Evolutionary conservation across 148 eudicot species (phyloP), one percentile per base, ranked within the genome.

Genomic region (Selenicereus undatus): DNA sequence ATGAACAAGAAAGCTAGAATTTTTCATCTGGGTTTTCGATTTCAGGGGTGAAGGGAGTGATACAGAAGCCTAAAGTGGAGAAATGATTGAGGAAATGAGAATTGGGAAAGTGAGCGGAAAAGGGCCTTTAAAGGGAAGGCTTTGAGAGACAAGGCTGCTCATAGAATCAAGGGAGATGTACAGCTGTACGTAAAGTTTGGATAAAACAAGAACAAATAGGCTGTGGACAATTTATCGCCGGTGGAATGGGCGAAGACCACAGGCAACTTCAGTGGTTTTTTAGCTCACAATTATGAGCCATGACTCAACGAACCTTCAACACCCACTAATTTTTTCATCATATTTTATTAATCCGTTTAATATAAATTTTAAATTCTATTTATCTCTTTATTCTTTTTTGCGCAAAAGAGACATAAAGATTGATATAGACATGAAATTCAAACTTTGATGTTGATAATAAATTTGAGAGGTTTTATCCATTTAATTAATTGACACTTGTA

Each of bases 81-180:
- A 56, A 56, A 56, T 73, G 81, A 76, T 80, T 81, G 77, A 74
- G 76, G 29, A 48, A 60, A 30, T 65, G 77, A 51, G 27, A 66
- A n/a, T 8, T 42, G 68, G 58, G 76, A 69, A 35, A 7, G 29
- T 75, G 77, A 48, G 86, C 22, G 76, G 73, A 71, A 79, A 75
- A 32, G 14, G 52, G 72, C 1, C 8, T 65, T 50, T 81, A 45
- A 58, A 81, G 27, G 35, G 71, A 12, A 24, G 22, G 18, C 27
- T 66, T 0, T 10, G 32, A 66, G 14, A 27, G 43, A 52, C 3
- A 51, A 30, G 82, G 62, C 58, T 39, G 58, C 27, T 75, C 32
- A 24, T 21, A 12, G 43, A 52, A 75, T 52, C 3, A 39, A 73
- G 42, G 36, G 21, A 11, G 68, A 27, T 29, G 79, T 74, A 66